Percentiles rank a stretch among this genome's conserved stretches.
phyloP scores from a whole-genome alignment of 2,329 filamentous ascomycete genomes.

The Aureobasidium sp. region DNA sequence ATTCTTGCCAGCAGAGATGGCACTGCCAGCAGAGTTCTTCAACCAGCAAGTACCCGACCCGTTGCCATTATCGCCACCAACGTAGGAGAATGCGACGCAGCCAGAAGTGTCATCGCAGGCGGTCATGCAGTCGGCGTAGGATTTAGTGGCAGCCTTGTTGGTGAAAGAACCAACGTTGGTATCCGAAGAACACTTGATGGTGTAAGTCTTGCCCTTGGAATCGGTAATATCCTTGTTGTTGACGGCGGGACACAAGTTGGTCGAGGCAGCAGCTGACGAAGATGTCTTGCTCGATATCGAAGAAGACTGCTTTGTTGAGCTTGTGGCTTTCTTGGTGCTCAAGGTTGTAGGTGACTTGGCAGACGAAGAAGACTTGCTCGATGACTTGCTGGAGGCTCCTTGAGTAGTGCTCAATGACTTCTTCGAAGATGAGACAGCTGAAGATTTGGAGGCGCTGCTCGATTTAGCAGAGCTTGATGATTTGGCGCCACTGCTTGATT shows the following conservation, averaged over 20 bases:
- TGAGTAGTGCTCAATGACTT: neutral
- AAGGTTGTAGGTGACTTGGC: neutral
- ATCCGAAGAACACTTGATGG: conserved; percentile 17
- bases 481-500: neutral
- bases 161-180: conserved; percentile 15
- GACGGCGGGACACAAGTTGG: conserved; percentile 20
- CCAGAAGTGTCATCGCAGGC: conserved; percentile 15
- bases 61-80: conserved; percentile 14
- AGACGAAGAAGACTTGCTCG: neutral
- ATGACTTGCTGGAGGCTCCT: neutral
- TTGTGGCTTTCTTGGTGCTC: conserved; percentile 4
- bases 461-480: neutral
- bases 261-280: neutral
- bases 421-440: neutral
- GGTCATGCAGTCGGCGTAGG: conserved; percentile 17
- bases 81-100: conserved; percentile 20
- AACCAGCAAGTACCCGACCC: conserved; percentile 17
- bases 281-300: neutral
- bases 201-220: conserved; percentile 16
- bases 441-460: neutral
- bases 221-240: conserved; percentile 21
- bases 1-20: conserved; percentile 13
- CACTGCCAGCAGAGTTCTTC: conserved; percentile 16
- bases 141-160: conserved; percentile 12
- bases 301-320: neutral